Conservation (phyloP, 306 rosid genomes). For the Vigna radiata region DNA sequence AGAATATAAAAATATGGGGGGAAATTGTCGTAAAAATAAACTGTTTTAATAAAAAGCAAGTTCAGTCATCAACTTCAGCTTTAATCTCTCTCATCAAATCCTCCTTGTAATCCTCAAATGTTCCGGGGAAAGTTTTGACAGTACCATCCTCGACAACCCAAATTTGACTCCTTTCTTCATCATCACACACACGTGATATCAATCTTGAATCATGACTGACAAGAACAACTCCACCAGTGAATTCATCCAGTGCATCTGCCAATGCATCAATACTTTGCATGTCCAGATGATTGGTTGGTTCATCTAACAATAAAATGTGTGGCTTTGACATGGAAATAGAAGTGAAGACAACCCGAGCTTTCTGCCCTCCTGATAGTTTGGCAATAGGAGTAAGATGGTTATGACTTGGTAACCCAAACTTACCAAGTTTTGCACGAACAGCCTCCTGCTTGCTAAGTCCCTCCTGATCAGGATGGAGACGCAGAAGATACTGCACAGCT, state of each 20-base stretch:
- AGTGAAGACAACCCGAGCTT: slow-evolving; percentile 77
- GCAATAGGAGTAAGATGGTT: slow-evolving; percentile 80
- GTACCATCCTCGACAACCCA: slow-evolving; percentile 88
- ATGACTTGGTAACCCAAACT: slow-evolving; percentile 75
- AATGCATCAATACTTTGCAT: slow-evolving; percentile 88
- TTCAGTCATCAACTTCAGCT: slow-evolving; percentile 71
- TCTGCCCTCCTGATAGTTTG: slow-evolving; percentile 77
- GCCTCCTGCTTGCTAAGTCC: slow-evolving; percentile 85
- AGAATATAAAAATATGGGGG: not conserved
- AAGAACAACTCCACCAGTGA: slow-evolving; percentile 78
- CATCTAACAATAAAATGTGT: slow-evolving; percentile 80
- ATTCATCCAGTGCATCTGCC: slow-evolving; percentile 72
- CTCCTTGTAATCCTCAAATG: slow-evolving; percentile 70
- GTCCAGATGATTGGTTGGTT: slow-evolving; percentile 82
- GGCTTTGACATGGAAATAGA: slow-evolving; percentile 88
- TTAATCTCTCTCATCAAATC: slow-evolving; percentile 62
- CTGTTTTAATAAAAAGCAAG: slow-evolving; percentile 19
- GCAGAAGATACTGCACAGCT: slow-evolving; percentile 69
- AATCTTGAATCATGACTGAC: slow-evolving; percentile 83
- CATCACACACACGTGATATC: slow-evolving; percentile 76
- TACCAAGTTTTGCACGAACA: slow-evolving; percentile 70
- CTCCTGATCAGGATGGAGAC: slow-evolving; percentile 77
- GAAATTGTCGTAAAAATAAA: not conserved
- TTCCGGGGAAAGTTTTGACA: slow-evolving; percentile 49
- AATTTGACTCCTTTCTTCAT: slow-evolving; percentile 77